A percentile compares a stretch with the other conserved stretches of the same genome.
Evolutionary conservation across 176 grass and related monocot species (phyloP).

Genomic region (Secale cereale): DNA sequence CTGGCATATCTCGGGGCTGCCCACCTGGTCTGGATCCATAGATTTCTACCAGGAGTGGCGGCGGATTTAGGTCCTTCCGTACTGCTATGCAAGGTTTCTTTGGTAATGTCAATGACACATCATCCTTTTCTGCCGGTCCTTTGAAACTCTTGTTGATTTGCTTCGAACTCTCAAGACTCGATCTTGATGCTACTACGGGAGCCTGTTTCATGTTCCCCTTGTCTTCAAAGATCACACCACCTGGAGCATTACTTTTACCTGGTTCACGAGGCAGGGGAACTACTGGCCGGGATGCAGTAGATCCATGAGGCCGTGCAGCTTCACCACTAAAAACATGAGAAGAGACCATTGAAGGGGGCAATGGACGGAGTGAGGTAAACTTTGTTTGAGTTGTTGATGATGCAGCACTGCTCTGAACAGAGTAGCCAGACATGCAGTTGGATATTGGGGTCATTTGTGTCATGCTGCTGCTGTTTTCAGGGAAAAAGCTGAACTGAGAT

Average conservation of each 20-base stretch:
- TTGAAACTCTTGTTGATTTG: constrained; percentile 25
- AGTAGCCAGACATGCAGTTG: constrained; percentile 17
- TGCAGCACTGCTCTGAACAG: constrained; percentile 15
- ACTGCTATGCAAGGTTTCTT: constrained; percentile 40
- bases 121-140: constrained; percentile 29
- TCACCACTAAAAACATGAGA: constrained; percentile 23
- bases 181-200: not conserved
- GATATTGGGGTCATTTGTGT: constrained; percentile 15
- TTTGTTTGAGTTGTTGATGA: constrained; percentile 24
- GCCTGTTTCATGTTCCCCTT: constrained; percentile 36
- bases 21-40: constrained; percentile 14
- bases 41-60: not conserved
- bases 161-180: constrained; percentile 23
- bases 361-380: constrained; percentile 49
- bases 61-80: constrained; percentile 6
- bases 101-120: not conserved
- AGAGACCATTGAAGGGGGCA: constrained; percentile 48
- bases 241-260: constrained; percentile 11
- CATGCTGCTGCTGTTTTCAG: constrained; percentile 20
- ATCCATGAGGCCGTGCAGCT: constrained; percentile 31
- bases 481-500: constrained; percentile 34
- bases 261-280: not conserved
- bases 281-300: constrained; percentile 21
- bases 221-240: not conserved
- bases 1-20: constrained; percentile 11